Evolutionary conservation across 441 rosid species (phyloP).

Genomic region (Dalechampia spathulata): DNA sequence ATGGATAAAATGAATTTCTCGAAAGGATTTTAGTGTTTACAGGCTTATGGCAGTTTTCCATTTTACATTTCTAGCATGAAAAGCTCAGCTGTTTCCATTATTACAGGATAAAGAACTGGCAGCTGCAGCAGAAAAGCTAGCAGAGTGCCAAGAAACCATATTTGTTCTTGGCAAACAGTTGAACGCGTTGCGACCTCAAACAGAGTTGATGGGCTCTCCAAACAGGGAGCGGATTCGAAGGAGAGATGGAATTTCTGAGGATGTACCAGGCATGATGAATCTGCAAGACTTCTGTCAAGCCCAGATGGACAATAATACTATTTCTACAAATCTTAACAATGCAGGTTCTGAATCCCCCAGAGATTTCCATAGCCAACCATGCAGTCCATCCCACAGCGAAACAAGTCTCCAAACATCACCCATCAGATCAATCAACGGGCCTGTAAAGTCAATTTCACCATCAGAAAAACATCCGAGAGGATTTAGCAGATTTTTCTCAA

Average conservation of each 20-base stretch:
- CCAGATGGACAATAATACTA: slow-evolving; percentile 24
- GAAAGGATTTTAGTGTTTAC: too few relatives aligned
- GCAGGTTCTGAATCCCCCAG: slow-evolving; percentile 40
- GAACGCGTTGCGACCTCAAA: slow-evolving; percentile 57
- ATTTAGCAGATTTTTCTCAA: slow-evolving; percentile 87
- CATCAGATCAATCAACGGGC: slow-evolving; percentile 37
- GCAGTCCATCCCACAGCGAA: slow-evolving; percentile 52
- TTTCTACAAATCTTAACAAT: slow-evolving; percentile 22
- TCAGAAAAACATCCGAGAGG: slow-evolving; percentile 72
- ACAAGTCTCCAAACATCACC: slow-evolving; percentile 46
- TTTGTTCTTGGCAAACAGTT: slow-evolving; percentile 84
- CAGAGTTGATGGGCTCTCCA: slow-evolving; percentile 47
- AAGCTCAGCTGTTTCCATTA: slow-evolving; percentile 1
- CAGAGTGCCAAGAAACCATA: slow-evolving; percentile 95
- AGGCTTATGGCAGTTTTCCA: too few relatives aligned
- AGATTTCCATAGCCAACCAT: slow-evolving; percentile 22
- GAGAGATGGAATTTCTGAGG: slow-evolving; percentile 30
- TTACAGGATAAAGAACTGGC: slow-evolving; percentile 70
- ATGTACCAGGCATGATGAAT: slow-evolving; percentile 36
- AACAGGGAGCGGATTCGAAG: slow-evolving; percentile 32
- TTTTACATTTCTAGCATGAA: too few relatives aligned
- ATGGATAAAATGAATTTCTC: too few relatives aligned
- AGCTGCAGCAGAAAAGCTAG: slow-evolving; percentile 87
- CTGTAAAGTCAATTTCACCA: slow-evolving; percentile 53
- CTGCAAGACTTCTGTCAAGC: slow-evolving; percentile 32